phyloP scores from a whole-genome alignment of 352 stramenopile species.

The Phytopythium litorale region DNA sequence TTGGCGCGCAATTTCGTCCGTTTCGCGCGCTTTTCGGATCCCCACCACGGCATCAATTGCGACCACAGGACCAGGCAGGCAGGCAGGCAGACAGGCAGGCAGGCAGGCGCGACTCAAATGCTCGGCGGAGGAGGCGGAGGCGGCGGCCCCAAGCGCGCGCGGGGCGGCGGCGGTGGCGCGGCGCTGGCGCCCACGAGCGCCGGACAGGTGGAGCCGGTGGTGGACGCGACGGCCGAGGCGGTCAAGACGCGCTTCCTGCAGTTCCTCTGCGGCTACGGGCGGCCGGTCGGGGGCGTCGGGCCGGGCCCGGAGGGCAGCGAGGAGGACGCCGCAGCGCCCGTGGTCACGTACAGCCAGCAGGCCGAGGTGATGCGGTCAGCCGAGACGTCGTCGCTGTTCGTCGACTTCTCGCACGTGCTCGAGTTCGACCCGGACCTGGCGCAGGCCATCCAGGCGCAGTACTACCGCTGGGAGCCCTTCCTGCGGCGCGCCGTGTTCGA shows the following conservation, averaged over 20 bases:
- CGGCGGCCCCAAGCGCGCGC: slow-evolving; percentile 34
- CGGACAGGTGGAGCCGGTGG: slow-evolving; percentile 43
- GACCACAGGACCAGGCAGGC: too few species aligned
- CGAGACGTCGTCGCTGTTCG: slow-evolving; percentile 85
- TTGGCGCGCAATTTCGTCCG: neutral
- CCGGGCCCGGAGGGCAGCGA: slow-evolving; percentile 4
- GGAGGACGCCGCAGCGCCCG: neutral
- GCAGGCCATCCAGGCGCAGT: slow-evolving; percentile 79
- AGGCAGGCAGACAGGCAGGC: too few species aligned
- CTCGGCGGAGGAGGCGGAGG: neutral
- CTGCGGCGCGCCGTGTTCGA: slow-evolving; percentile 70
- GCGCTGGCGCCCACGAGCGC: slow-evolving; percentile 31
- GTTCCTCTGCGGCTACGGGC: slow-evolving; percentile 74
- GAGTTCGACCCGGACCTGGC: slow-evolving; percentile 80
- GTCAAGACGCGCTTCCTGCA: slow-evolving; percentile 84
- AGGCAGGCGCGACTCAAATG: neutral
- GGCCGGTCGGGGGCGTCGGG: slow-evolving; percentile 12
- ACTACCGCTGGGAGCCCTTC: slow-evolving; percentile 84
- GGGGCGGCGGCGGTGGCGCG: slow-evolving; percentile 27
- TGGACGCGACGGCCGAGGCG: slow-evolving; percentile 73
- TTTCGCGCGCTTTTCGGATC: neutral
- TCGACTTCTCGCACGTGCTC: slow-evolving; percentile 83
- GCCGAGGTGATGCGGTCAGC: slow-evolving; percentile 84
- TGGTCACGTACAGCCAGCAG: slow-evolving; percentile 81
- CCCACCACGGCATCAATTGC: too few species aligned